Evolutionary conservation across 257 asterid species (phyloP).

Genomic region (Striga asiatica): DNA sequence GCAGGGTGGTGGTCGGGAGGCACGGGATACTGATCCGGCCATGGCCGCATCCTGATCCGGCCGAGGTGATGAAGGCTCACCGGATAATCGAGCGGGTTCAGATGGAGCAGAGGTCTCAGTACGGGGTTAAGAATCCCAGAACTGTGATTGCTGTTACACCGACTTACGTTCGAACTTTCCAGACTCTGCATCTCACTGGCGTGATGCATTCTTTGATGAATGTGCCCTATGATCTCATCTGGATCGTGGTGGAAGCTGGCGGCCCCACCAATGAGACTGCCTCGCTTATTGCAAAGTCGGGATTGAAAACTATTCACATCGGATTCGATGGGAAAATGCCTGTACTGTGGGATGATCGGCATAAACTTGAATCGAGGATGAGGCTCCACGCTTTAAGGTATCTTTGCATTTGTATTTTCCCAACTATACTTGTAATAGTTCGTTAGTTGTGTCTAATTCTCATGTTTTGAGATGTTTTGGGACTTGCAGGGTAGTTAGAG

Average conservation of each 20-base stretch:
- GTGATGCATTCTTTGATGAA: slow-evolving; percentile 95
- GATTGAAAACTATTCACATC: slow-evolving; percentile 56
- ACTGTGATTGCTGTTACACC: slow-evolving; percentile 76
- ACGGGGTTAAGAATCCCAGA: slow-evolving; percentile 72
- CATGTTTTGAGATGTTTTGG: slow-evolving; percentile 12
- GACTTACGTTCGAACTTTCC: slow-evolving; percentile 90
- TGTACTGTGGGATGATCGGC: slow-evolving; percentile 78
- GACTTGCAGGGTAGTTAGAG: slow-evolving; percentile 56
- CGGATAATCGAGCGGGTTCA: slow-evolving; percentile 80
- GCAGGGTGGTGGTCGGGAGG: slow-evolving; percentile 89
- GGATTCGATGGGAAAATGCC: slow-evolving; percentile 72
- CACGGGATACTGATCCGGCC: slow-evolving; percentile 88
- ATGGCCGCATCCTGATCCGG: slow-evolving; percentile 99
- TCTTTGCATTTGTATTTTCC: background rate
- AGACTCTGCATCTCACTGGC: slow-evolving; percentile 88
- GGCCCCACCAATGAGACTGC: slow-evolving; percentile 71
- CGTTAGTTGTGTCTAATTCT: background rate
- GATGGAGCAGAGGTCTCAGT: slow-evolving; percentile 73
- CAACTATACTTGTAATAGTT: background rate
- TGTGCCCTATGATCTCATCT: slow-evolving; percentile 62
- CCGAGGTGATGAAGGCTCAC: slow-evolving; percentile 89
- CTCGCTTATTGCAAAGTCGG: slow-evolving; percentile 57
- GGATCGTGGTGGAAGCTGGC: slow-evolving; percentile 96
- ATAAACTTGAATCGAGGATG: slow-evolving; percentile 72
- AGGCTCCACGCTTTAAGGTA: slow-evolving; percentile 84